Conservation (phyloP, 352 stramenopile genomes). For the Phytophthora tubulina region DNA sequence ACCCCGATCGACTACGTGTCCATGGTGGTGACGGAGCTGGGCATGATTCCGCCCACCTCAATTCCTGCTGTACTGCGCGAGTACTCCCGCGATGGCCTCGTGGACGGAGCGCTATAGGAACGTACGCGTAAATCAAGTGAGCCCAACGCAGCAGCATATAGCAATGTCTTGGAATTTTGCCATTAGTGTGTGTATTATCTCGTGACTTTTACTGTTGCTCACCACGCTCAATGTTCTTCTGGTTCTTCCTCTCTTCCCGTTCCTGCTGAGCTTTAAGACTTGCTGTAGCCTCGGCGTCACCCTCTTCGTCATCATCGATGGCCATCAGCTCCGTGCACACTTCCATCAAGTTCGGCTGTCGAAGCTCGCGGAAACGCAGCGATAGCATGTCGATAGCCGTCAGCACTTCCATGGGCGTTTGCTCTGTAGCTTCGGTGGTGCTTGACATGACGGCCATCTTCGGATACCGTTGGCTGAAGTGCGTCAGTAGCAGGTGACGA, state of each 20-base stretch:
- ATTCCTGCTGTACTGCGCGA: constrained; percentile 97
- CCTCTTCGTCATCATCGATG: constrained; percentile 50
- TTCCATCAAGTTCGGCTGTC: constrained; percentile 70
- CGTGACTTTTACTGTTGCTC: constrained; percentile 16
- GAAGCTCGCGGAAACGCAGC: constrained; percentile 69
- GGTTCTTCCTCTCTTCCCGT: constrained; percentile 35
- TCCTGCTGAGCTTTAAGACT: constrained; percentile 33
- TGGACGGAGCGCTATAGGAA: constrained; percentile 48
- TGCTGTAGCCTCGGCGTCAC: constrained; percentile 16
- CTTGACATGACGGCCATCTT: constrained; percentile 70
- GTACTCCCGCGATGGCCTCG: constrained; percentile 77
- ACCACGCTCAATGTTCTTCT: constrained; percentile 29
- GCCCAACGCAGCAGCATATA: constrained; percentile 11
- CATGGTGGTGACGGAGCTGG: constrained; percentile 98
- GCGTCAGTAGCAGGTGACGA: constrained; percentile 94
- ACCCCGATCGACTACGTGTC: constrained; percentile 97
- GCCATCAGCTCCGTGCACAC: constrained; percentile 71
- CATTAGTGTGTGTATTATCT: not conserved
- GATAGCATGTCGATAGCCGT: constrained; percentile 83
- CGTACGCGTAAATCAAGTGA: constrained; percentile 26
- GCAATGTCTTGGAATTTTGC: constrained; percentile 35
- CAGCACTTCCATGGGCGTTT: constrained; percentile 58
- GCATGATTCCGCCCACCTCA: constrained; percentile 97
- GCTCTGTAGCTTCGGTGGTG: constrained; percentile 13
- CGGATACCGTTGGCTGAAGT: constrained; percentile 94